Conservation (phyloP, 2,329 filamentous ascomycete genomes). For the Geosmithia morbida region DNA sequence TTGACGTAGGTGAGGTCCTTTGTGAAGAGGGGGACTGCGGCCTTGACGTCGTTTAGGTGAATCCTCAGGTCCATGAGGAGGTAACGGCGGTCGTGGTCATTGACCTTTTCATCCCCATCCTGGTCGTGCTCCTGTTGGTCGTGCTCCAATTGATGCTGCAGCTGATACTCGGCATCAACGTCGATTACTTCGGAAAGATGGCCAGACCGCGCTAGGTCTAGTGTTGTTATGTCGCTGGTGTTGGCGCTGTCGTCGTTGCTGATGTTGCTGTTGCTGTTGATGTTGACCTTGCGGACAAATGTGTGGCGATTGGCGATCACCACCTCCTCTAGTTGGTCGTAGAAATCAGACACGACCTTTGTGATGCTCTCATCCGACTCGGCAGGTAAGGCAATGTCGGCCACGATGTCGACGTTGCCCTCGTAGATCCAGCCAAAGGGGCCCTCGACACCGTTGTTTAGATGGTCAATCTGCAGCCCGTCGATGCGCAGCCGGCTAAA, state of each 20-base stretch:
- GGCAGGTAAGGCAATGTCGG: constrained; percentile 86
- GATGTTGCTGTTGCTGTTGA: constrained; percentile 20
- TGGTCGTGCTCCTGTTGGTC: no score
- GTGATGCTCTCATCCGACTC: constrained; percentile 80
- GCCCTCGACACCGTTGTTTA: constrained; percentile 84
- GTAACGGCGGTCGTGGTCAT: constrained; percentile 55
- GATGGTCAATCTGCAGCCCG: constrained; percentile 84
- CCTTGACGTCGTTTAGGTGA: constrained; percentile 87
- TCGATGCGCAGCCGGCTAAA: constrained; percentile 88
- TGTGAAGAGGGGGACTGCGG: constrained; percentile 84
- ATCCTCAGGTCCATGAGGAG: constrained; percentile 91
- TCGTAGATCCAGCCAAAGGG: constrained; percentile 98
- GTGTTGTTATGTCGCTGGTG: neutral
- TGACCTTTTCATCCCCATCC: constrained; percentile 2
- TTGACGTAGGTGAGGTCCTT: constrained; percentile 89
- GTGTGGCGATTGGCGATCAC: constrained; percentile 64
- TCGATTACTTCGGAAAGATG: constrained; percentile 14
- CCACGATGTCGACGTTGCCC: constrained; percentile 90
- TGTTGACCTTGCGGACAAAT: constrained; percentile 35
- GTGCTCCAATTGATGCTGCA: neutral
- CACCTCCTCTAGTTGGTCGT: constrained; percentile 87
- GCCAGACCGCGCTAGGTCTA: constrained; percentile 14
- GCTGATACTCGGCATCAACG: constrained; percentile 4
- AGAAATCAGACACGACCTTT: constrained; percentile 94
- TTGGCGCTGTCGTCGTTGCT: neutral